A percentile compares a stretch with the other conserved stretches of the same genome.
phyloP scores from a whole-genome alignment of 2,329 filamentous ascomycete genomes.

The Aspergillus sp. region DNA sequence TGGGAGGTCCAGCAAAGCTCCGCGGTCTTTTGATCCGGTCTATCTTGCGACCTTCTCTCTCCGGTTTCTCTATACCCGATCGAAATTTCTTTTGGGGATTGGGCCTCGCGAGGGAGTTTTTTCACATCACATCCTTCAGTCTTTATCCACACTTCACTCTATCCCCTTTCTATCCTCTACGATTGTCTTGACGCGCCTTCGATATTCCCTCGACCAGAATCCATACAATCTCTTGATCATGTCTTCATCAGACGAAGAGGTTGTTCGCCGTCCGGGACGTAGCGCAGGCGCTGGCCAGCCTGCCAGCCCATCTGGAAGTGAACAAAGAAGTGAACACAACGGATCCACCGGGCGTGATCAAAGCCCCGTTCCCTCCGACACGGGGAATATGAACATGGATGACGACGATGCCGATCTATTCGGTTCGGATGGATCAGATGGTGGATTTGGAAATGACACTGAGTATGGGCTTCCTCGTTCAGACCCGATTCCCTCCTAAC shows the following conservation, averaged over 20 bases:
- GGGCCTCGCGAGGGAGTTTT: neutral
- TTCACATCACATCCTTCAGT: no score
- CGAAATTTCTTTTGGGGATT: neutral
- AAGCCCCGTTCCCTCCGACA: constrained; percentile 27
- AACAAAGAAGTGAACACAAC: constrained; percentile 24
- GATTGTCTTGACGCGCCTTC: neutral
- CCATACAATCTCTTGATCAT: constrained; percentile 16
- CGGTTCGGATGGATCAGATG: constrained; percentile 46
- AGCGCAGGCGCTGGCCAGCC: constrained; percentile 20
- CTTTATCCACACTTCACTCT: neutral
- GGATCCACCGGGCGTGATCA: constrained; percentile 15
- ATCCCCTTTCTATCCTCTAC: neutral
- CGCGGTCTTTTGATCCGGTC: neutral
- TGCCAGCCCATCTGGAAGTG: constrained; percentile 21
- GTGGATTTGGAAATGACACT: constrained; percentile 30
- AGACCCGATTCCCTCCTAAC: constrained; percentile 13
- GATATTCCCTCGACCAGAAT: neutral
- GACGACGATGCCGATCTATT: constrained; percentile 46
- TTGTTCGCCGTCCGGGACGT: constrained; percentile 35
- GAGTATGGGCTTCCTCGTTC: constrained; percentile 27
- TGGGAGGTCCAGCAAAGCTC: constrained; percentile 9
- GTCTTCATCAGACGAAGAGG: constrained; percentile 41
- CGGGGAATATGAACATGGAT: constrained; percentile 33
- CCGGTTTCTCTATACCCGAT: neutral
- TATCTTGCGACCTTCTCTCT: neutral